Base-by-base conservation (phyloP, 169 alveolate genomes). In the Babesia caballi region DNA sequence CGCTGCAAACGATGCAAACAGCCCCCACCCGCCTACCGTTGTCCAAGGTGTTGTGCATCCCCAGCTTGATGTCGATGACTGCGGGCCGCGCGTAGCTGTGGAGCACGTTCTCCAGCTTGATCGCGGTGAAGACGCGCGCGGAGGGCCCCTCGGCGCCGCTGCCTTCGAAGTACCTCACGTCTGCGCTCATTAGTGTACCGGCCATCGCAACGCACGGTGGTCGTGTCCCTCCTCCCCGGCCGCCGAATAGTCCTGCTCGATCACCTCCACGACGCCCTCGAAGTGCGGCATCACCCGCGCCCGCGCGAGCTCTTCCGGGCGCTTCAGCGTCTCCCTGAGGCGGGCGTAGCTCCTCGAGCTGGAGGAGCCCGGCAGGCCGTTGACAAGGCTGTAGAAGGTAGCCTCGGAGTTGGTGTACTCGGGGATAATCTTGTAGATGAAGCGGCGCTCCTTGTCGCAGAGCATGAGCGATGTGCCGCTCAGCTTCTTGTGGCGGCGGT, bases 381-480 rank as follows among this genome's bases (percentile, higher is more conserved):
- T 54, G 15, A 61, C 81, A 12, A 76, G 32, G 25, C 72, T 35
- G 57, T 76, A 76, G 72, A 76, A 76, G 44, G 60, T 36, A 14
- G 85, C 85, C 42, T 76, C 85, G 27, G 85, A 60, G n/a, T 71
- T 50, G 8, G 74, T 59, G 47, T 76, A 68, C 40, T 46, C 58
- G 21, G 82, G 82, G 9, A 71, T 75, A 17, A 75, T 61, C 68
- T 78, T 78, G 83, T 78, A 78, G 23, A 78, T 50, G 42, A 23
- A 78, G 4, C 74, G 38, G 33, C 42, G 41, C 0, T 38, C 78
- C 33, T 21, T 17, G 54, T 78, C 87, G 21, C 76, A 38, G 35
- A 78, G 70, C 57, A 78, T 69, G n/a, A 78, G 63, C 46, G 87
- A 57, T n/a, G 87, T 69, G 33, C 87, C 87, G 66, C 87, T 78